These are phyloP conservation scores for Naganishia vishniacii DNA, from an alignment of 768 basidiomycete species.

Conservation along the genomic window DNA sequence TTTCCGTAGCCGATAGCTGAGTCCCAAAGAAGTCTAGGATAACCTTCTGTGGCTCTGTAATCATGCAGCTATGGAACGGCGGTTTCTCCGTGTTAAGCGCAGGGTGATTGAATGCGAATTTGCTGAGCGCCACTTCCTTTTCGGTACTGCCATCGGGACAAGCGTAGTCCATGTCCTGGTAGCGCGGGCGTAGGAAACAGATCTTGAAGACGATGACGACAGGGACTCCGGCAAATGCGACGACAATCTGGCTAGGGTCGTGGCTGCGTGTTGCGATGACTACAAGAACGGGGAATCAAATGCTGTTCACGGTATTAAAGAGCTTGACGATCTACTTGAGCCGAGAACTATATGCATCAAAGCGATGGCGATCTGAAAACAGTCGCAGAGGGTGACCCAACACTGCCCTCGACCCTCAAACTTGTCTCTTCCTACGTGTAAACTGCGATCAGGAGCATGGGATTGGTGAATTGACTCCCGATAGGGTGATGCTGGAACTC, in stretches of 20 bases:
- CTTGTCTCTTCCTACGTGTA: conserved; percentile 6
- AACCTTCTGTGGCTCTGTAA: too few relatives aligned
- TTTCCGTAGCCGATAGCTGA: too few relatives aligned
- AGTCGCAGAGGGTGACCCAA: not conserved
- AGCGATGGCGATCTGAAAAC: not conserved
- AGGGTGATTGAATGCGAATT: not conserved
- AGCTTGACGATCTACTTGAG: not conserved
- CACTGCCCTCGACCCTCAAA: conserved; percentile 1
- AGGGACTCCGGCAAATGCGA: not conserved
- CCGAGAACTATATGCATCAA: conserved; percentile 6
- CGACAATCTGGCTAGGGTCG: not conserved
- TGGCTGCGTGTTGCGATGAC: not conserved
- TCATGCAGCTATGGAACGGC: not conserved
- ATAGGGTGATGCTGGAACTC: not conserved
- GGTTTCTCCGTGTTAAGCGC: not conserved
- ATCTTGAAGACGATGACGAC: not conserved
- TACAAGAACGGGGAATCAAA: not conserved
- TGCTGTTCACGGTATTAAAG: not conserved
- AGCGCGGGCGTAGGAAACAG: not conserved
- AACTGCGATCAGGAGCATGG: not conserved
- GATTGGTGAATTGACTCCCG: not conserved
- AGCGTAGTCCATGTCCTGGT: not conserved
- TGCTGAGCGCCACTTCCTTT: not conserved
- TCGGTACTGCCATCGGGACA: not conserved
- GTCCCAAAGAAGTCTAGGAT: too few relatives aligned